Conservation (phyloP, 148 eudicot genomes). For the Rhododendron vialii region DNA sequence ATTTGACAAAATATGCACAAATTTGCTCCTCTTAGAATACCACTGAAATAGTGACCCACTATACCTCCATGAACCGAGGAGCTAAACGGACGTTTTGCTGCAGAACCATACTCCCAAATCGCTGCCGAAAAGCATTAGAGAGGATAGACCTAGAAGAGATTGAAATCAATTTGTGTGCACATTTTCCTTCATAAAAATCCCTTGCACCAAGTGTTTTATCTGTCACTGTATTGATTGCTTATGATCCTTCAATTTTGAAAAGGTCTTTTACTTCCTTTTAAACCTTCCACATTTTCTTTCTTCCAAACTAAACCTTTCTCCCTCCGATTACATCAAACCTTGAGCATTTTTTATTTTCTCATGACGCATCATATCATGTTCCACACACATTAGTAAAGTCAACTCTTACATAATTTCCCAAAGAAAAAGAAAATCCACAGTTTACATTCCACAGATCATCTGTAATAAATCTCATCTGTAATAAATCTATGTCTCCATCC, state of each 20-base stretch:
- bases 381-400: neutral
- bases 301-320: neutral
- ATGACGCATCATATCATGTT: neutral
- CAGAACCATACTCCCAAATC: too few species aligned
- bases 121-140: too few species aligned
- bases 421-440: neutral
- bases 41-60: too few species aligned
- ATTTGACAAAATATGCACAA: too few species aligned
- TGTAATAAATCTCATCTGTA: neutral
- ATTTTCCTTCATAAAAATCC: neutral
- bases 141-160: too few species aligned
- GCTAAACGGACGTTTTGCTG: too few species aligned
- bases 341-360: neutral
- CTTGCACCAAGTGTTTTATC: neutral
- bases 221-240: neutral
- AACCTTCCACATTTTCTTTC: neutral
- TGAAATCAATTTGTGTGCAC: neutral
- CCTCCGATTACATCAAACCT: neutral
- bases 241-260: neutral
- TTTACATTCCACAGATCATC: neutral
- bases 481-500: neutral
- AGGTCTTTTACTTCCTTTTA: neutral
- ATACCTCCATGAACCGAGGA: too few species aligned
- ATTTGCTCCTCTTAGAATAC: too few species aligned
- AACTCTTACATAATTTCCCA: neutral